These are phyloP conservation scores for Clavispora asparagi DNA, from an alignment of 805 yeast species.

Conservation along the genomic window DNA sequence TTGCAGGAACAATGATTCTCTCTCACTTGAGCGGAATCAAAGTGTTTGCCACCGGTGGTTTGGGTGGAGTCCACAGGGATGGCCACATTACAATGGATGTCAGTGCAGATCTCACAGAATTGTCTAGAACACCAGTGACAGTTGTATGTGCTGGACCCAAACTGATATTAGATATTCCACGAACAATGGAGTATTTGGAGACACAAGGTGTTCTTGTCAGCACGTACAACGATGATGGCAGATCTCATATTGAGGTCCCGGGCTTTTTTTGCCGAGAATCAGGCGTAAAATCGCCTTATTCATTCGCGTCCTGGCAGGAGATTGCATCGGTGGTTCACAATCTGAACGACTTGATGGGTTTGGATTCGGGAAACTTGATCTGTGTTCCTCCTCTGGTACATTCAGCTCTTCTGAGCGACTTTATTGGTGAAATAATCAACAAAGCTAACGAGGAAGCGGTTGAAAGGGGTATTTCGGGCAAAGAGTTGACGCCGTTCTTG, in stretches of 20 bases:
- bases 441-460: conserved; percentile 56
- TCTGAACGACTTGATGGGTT: conserved; percentile 39
- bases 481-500: conserved; percentile 74
- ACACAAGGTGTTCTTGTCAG: conserved; percentile 88
- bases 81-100: conserved; percentile 74
- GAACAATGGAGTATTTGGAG: conserved; percentile 82
- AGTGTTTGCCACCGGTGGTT: conserved; percentile 89
- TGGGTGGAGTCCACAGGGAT: conserved; percentile 86
- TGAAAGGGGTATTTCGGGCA: conserved; percentile 53
- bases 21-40: conserved; percentile 71
- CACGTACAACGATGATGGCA: conserved; percentile 51
- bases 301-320: conserved; percentile 44
- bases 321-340: conserved; percentile 61
- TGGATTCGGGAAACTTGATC: conserved; percentile 66
- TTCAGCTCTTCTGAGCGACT: conserved; percentile 49
- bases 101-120: conserved; percentile 82
- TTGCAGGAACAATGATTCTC: conserved; percentile 82
- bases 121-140: conserved; percentile 75
- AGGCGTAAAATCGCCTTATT: conserved; percentile 66
- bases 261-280: conserved; percentile 80
- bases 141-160: conserved; percentile 95
- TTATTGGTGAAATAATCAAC: conserved; percentile 53
- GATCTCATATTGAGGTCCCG: conserved; percentile 49
- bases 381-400: conserved; percentile 78
- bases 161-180: conserved; percentile 71